phyloP scores from a whole-genome alignment of 441 rosid species.

The Arabidopsis hybrid region DNA sequence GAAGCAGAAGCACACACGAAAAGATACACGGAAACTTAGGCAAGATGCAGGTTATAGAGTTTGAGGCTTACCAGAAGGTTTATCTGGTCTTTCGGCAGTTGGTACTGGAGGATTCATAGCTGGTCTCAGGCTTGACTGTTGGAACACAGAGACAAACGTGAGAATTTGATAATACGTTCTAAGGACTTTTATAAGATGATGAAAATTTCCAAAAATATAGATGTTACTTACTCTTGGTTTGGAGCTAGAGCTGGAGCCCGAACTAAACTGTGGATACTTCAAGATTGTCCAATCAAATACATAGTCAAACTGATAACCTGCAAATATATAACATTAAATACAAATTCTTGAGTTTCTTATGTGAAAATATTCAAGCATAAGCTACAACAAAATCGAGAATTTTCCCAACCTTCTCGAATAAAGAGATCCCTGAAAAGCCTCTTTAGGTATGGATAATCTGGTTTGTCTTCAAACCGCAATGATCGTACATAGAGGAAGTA shows the following conservation, averaged over 20 bases:
- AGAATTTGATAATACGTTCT: slow-evolving; percentile 26
- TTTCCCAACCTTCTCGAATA: slow-evolving; percentile 81
- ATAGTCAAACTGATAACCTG: slow-evolving; percentile 98
- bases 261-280: slow-evolving; percentile 86
- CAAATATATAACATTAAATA: slow-evolving; percentile 34
- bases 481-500: slow-evolving; percentile 96
- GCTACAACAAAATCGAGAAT: neutral
- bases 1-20: slow-evolving; percentile 5
- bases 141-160: slow-evolving; percentile 39
- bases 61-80: slow-evolving; percentile 59
- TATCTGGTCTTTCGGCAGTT: slow-evolving; percentile 70
- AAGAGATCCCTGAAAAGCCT: slow-evolving; percentile 97
- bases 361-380: neutral
- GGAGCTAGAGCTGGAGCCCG: slow-evolving; percentile 56
- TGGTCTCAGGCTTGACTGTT: slow-evolving; percentile 65
- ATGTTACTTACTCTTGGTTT: slow-evolving; percentile 80
- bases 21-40: neutral
- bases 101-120: slow-evolving; percentile 68
- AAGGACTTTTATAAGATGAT: slow-evolving; percentile 5
- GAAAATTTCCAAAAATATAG: slow-evolving; percentile 7
- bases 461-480: slow-evolving; percentile 95
- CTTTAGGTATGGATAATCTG: slow-evolving; percentile 97
- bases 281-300: slow-evolving; percentile 97
- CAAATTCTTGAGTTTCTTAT: neutral
- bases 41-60: neutral